A percentile compares a stretch with the other conserved stretches of the same genome.
Evolutionary conservation across 257 asterid species (phyloP).

Genomic region (Hygrophila difformis): DNA sequence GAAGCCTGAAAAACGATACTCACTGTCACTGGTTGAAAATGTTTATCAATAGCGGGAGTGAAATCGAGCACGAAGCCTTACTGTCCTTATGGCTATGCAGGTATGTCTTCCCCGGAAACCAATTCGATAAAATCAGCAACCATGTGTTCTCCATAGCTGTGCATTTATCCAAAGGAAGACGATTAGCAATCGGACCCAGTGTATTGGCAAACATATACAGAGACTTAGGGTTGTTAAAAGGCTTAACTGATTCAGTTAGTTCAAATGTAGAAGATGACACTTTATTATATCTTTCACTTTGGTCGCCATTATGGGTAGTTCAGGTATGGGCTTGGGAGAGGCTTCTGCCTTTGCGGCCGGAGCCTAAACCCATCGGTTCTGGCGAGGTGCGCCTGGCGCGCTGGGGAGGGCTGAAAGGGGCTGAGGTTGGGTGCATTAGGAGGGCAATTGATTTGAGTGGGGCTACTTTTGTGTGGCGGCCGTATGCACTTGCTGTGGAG

Average conservation of each 20-base stretch:
- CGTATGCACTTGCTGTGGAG: constrained; percentile 22
- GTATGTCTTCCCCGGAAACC: constrained; percentile 28
- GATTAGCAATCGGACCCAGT: constrained; percentile 34
- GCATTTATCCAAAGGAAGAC: constrained; percentile 25
- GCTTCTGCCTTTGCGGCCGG: constrained; percentile 18
- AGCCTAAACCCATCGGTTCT: constrained; percentile 12
- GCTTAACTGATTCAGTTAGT: constrained; percentile 12
- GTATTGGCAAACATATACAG: constrained; percentile 32
- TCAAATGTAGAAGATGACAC: background rate
- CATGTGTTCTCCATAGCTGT: constrained; percentile 24
- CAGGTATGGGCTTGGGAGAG: constrained; percentile 55
- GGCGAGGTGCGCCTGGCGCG: constrained; percentile 22
- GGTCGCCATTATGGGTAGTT: constrained; percentile 26
- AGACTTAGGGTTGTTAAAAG: constrained; percentile 27
- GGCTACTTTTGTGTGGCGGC: constrained; percentile 27
- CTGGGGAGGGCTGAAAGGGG: constrained; percentile 19
- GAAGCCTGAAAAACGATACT: background rate
- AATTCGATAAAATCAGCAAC: constrained; percentile 8
- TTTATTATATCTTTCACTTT: constrained; percentile 14
- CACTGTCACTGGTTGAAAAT: constrained; percentile 18
- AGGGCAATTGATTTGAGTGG: constrained; percentile 20
- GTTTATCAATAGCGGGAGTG: constrained; percentile 17
- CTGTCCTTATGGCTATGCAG: constrained; percentile 32
- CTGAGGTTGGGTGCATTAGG: constrained; percentile 19
- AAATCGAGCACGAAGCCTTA: constrained; percentile 36